These are phyloP conservation scores for Thelonectria blattea DNA, from an alignment of 2,329 filamentous ascomycete genomes.

Conservation along the genomic window DNA sequence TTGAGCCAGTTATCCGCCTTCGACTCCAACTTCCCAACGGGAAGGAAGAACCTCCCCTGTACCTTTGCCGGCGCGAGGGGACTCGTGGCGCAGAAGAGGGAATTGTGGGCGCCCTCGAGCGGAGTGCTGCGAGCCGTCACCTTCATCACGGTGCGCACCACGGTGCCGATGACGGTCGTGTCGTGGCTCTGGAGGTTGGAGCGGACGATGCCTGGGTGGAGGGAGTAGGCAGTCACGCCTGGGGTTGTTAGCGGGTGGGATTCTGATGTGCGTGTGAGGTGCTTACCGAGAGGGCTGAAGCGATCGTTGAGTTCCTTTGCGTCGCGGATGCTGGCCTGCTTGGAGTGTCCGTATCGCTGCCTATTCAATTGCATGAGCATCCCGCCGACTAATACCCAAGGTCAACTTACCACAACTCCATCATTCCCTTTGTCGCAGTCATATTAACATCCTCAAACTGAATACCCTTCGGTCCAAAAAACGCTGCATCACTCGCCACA, in stretches of 20 bases:
- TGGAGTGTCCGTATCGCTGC: conserved; percentile 32
- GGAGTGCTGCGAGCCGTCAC: neutral
- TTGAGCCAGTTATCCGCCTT: no score
- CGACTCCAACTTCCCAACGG: no score
- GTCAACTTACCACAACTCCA: conserved; percentile 25
- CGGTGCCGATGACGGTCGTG: conserved; percentile 21
- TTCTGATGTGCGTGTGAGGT: no score
- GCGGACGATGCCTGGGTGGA: conserved; percentile 33
- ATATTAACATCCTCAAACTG: conserved; percentile 34
- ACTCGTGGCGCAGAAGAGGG: no score
- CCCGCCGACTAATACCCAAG: no score
- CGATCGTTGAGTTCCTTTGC: conserved; percentile 31
- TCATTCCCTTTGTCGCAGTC: conserved; percentile 22
- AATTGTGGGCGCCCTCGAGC: no score
- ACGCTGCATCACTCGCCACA: conserved; percentile 33
- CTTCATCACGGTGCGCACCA: conserved; percentile 27
- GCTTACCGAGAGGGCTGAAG: conserved; percentile 16
- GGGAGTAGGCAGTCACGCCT: conserved; percentile 31
- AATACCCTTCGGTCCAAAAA: conserved; percentile 27
- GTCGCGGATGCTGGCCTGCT: conserved; percentile 30
- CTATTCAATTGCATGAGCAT: conserved; percentile 5
- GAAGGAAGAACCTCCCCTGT: no score
- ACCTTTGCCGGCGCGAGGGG: no score
- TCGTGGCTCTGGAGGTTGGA: conserved; percentile 29
- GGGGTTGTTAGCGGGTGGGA: no score